Conservation (phyloP, 2,329 filamentous ascomycete genomes). For the Diaporthe ilicicola region DNA sequence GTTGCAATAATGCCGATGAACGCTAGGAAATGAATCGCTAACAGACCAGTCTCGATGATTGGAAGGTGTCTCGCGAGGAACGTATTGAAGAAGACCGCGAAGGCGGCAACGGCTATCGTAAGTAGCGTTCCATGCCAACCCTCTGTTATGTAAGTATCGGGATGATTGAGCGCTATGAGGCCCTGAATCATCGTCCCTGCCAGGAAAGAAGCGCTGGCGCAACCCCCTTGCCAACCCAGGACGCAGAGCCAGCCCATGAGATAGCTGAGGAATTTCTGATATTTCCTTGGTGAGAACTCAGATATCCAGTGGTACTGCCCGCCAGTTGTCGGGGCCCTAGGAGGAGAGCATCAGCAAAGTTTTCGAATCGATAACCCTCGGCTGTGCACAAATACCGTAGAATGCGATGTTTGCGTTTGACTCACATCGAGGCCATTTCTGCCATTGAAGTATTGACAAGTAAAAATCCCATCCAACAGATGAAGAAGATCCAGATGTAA, state of each 20-base stretch:
- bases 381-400: too few relatives aligned
- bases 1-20: slow-evolving; percentile 51
- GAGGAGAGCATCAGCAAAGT: background rate
- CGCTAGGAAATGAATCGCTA: slow-evolving; percentile 53
- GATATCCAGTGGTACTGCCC: slow-evolving; percentile 62
- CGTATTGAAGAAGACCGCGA: slow-evolving; percentile 55
- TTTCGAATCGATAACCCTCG: too few relatives aligned
- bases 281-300: slow-evolving; percentile 56
- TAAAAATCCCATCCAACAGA: slow-evolving; percentile 56
- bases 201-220: slow-evolving; percentile 51
- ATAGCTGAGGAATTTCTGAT: slow-evolving; percentile 64
- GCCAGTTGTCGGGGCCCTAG: slow-evolving; percentile 41
- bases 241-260: slow-evolving; percentile 56
- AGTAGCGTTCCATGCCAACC: slow-evolving; percentile 54
- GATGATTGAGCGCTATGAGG: slow-evolving; percentile 48
- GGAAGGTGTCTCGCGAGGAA: slow-evolving; percentile 49
- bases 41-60: slow-evolving; percentile 50
- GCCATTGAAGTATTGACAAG: slow-evolving; percentile 51
- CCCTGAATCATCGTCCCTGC: slow-evolving; percentile 55
- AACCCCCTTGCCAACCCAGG: slow-evolving; percentile 53
- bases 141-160: slow-evolving; percentile 42
- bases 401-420: background rate
- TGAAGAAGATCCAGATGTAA: slow-evolving; percentile 60
- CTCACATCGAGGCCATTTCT: slow-evolving; percentile 52
- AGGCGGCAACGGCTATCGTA: slow-evolving; percentile 49